A percentile compares a stretch with the other conserved stretches of the same genome.
Evolutionary conservation across 495 filamentous ascomycete species (phyloP).

Genomic region (Penicillium simplicissimum): DNA sequence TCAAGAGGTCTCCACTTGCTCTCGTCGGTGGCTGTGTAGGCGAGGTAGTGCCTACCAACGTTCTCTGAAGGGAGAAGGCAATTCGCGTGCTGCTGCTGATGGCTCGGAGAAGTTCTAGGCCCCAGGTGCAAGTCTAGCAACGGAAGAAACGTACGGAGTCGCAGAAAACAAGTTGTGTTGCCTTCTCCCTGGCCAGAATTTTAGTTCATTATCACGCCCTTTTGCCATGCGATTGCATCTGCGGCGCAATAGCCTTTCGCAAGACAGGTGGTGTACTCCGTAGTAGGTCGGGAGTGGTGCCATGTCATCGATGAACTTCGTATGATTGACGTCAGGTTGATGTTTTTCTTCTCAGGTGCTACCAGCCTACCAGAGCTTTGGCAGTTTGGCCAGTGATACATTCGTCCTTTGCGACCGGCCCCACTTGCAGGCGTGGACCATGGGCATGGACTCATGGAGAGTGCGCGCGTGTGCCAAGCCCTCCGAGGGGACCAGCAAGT

Average conservation of each 20-base stretch:
- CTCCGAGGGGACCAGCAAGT: background rate
- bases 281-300: conserved; percentile 3
- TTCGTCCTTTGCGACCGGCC: background rate
- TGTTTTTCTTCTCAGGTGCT: conserved; percentile 11
- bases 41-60: background rate
- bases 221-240: conserved; percentile 2
- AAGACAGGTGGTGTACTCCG: background rate
- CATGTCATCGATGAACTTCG: conserved; percentile 12
- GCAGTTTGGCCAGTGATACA: background rate
- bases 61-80: background rate
- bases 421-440: background rate
- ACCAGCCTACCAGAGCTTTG: background rate
- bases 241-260: background rate
- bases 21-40: conserved; percentile 8
- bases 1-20: background rate
- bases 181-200: background rate
- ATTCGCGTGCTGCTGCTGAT: conserved; percentile 6
- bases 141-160: conserved; percentile 4
- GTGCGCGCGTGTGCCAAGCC: conserved; percentile 22
- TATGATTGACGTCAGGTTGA: conserved; percentile 34
- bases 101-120: background rate
- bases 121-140: background rate
- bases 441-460: too few species aligned
- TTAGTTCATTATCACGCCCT: background rate
- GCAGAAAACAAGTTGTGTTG: background rate